Conservation (phyloP, 257 asterid genomes). For the Solanum tarijense region DNA sequence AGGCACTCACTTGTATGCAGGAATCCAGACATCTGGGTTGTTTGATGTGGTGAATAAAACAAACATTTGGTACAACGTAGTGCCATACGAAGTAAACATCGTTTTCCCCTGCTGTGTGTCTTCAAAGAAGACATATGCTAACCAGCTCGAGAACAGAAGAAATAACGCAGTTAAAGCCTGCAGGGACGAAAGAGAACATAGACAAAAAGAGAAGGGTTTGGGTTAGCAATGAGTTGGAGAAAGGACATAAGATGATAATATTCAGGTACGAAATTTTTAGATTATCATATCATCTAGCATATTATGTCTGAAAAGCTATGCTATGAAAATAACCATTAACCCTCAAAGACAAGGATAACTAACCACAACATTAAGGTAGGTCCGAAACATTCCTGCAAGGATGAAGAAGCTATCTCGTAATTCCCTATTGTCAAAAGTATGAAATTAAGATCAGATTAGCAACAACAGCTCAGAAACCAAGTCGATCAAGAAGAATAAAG, state of each 20-base stretch:
- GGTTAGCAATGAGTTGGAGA: background rate
- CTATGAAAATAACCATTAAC: background rate
- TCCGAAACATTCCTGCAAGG: conserved; percentile 79
- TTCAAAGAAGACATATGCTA: conserved; percentile 92
- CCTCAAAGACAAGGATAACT: conserved; percentile 12
- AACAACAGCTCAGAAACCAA: background rate
- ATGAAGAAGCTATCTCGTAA: conserved; percentile 61
- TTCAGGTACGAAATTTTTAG: background rate
- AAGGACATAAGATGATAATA: background rate
- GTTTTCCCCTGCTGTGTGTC: conserved; percentile 84
- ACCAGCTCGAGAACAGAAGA: conserved; percentile 92
- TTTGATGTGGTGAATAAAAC: conserved; percentile 92
- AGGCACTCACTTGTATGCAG: conserved; percentile 85
- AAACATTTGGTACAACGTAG: conserved; percentile 80
- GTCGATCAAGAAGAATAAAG: background rate
- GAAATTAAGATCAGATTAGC: conserved; percentile 3
- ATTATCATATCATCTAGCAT: background rate
- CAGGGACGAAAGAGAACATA: conserved; percentile 3
- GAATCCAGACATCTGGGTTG: conserved; percentile 99
- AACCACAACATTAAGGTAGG: conserved; percentile 92
- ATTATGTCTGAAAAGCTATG: background rate
- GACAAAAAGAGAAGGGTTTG: background rate
- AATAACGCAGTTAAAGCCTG: conserved; percentile 80
- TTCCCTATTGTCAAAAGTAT: conserved; percentile 41
- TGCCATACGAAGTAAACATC: conserved; percentile 59